phyloP scores from a whole-genome alignment of 129 eudicot species.

The Solidago caesia region DNA sequence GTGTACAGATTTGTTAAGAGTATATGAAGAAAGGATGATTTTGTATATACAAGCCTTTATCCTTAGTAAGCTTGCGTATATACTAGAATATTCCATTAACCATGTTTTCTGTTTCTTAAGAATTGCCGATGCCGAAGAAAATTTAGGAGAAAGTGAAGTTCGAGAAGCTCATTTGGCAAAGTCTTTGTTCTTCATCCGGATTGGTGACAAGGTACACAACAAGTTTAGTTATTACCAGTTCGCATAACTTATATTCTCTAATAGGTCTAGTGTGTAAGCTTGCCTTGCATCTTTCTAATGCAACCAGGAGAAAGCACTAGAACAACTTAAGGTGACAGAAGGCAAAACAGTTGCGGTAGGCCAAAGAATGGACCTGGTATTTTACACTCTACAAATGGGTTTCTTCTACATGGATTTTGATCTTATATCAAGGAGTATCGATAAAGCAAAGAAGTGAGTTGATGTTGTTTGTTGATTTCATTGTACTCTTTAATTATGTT shows the following conservation, averaged over 20 bases:
- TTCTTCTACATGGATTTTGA: conserved; percentile 93
- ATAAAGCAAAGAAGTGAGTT: conserved; percentile 90
- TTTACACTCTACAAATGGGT: conserved; percentile 82
- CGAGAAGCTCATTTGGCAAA: conserved; percentile 98
- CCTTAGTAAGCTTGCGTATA: neutral
- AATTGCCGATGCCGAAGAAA: conserved; percentile 96
- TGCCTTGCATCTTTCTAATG: neutral
- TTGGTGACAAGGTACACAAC: conserved; percentile 63
- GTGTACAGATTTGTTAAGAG: no score
- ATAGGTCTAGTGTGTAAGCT: neutral
- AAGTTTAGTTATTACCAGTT: neutral
- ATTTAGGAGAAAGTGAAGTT: conserved; percentile 97
- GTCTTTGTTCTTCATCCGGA: conserved; percentile 76
- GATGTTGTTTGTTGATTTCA: neutral
- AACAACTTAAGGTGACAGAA: conserved; percentile 91
- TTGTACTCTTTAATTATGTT: neutral
- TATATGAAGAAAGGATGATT: no score
- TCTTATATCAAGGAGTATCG: conserved; percentile 89
- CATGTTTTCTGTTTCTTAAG: conserved; percentile 33
- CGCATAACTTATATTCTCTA: neutral
- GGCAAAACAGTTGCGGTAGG: conserved; percentile 97
- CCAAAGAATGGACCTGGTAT: conserved; percentile 94
- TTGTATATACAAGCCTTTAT: no score
- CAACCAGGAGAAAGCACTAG: conserved; percentile 78
- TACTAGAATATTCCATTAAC: conserved; percentile 4